A percentile compares a stretch with the other conserved stretches of the same genome.
These are phyloP conservation scores for Scedosporium minutisporum DNA, from an alignment of 2,329 filamentous ascomycete genomes.

Conservation along the genomic window DNA sequence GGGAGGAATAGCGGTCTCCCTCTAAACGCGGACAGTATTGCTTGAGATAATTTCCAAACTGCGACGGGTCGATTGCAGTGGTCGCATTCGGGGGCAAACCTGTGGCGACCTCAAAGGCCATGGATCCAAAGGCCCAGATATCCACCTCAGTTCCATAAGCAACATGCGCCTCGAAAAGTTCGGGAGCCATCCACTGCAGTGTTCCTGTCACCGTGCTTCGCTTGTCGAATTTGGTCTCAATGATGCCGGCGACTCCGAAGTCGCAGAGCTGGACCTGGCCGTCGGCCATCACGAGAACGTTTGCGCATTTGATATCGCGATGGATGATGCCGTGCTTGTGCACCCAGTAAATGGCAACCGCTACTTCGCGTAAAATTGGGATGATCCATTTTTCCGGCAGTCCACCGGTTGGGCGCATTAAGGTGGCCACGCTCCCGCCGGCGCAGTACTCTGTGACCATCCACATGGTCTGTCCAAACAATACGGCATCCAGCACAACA, in stretches of 20 bases:
- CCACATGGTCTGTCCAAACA: constrained; percentile 74
- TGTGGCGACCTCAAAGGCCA: constrained; percentile 72
- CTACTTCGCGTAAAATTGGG: constrained; percentile 56
- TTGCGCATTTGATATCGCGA: constrained; percentile 66
- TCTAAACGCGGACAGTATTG: constrained; percentile 58
- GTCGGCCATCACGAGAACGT: constrained; percentile 68
- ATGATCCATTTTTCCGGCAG: constrained; percentile 64
- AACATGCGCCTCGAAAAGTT: constrained; percentile 53
- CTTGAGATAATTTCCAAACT: constrained; percentile 33
- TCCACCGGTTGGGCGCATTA: constrained; percentile 58
- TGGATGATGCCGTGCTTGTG: constrained; percentile 61
- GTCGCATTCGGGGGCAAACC: constrained; percentile 63
- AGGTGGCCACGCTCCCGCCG: constrained; percentile 69
- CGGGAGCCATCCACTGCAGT: constrained; percentile 79
- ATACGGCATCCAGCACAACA: constrained; percentile 67
- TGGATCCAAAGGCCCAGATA: constrained; percentile 78
- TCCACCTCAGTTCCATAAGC: constrained; percentile 65
- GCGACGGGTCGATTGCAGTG: constrained; percentile 36
- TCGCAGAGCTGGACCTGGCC: constrained; percentile 74
- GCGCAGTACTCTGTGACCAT: constrained; percentile 82
- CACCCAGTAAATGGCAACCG: constrained; percentile 58
- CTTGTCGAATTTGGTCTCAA: constrained; percentile 68
- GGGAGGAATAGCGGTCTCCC: constrained; percentile 59
- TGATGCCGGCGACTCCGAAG: constrained; percentile 72
- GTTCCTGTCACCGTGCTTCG: constrained; percentile 74